These are phyloP conservation scores for Manihot esculenta DNA, from an alignment of 441 rosid species.

Conservation along the genomic window DNA sequence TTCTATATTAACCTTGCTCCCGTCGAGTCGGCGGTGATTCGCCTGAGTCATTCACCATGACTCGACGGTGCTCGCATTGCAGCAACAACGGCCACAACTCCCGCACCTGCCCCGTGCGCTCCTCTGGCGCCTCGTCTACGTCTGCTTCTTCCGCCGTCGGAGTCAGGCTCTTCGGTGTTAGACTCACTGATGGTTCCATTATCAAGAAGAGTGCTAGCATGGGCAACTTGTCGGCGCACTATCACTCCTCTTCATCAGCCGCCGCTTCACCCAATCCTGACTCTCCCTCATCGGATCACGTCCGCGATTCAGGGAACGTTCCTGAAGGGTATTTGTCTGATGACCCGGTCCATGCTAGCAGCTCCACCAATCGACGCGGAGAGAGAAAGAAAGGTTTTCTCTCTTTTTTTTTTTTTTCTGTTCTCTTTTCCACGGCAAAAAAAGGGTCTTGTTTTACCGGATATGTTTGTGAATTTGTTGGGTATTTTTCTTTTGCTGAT, in stretches of 20 bases:
- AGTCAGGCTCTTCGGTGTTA: slow-evolving; percentile 82
- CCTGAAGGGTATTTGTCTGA: slow-evolving; percentile 81
- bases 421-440: not conserved
- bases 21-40: slow-evolving; percentile 14
- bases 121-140: slow-evolving; percentile 23
- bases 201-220: slow-evolving; percentile 95
- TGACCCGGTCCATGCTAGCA: slow-evolving; percentile 69
- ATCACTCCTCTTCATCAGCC: slow-evolving; percentile 64
- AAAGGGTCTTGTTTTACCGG: too few relatives aligned
- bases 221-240: slow-evolving; percentile 72
- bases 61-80: slow-evolving; percentile 97
- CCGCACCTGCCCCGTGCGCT: slow-evolving; percentile 77
- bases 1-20: not conserved
- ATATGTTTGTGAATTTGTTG: too few relatives aligned
- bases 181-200: slow-evolving; percentile 87
- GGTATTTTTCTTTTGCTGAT: too few relatives aligned
- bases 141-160: slow-evolving; percentile 31
- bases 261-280: slow-evolving; percentile 65
- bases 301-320: slow-evolving; percentile 39
- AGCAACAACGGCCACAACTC: slow-evolving; percentile 93
- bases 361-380: slow-evolving; percentile 59
- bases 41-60: slow-evolving; percentile 38
- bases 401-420: not conserved
- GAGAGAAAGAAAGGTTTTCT: slow-evolving; percentile 82
- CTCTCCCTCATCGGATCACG: slow-evolving; percentile 65